Base-by-base conservation (phyloP, 768 basidiomycete genomes). In the Suillus paluster region DNA sequence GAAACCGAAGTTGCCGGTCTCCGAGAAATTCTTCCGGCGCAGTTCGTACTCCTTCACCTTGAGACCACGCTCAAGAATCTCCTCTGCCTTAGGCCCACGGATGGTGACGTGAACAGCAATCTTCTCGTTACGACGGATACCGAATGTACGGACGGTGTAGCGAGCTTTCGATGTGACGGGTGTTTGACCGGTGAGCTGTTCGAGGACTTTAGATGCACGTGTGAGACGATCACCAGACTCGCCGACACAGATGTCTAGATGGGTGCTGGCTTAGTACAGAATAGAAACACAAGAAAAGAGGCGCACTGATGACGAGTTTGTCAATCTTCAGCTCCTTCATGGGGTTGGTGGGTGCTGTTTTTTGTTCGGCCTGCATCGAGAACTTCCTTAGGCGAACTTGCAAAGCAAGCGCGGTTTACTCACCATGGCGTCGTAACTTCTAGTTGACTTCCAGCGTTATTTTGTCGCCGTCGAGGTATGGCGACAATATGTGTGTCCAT, bases 41-140 rank as follows among this genome's bases (percentile, higher is more conserved):
- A 99, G 82, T 83, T 99, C 97, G 85, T 99, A 99, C 82, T 99
- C 97, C 87, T 99, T 99, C 74, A 99, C 97, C 80, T 99, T 99
- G 78, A 99, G 85, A 50, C 95, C 97, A 70, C 97, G 94, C 84
- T 99, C 97, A 70, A 99, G 84, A 76, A 99, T 98, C 79, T 99
- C 97, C 86, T 99, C 97, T 41, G 97, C 97, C 82, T 99, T 99
- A 69, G 97, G 97, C 33, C 97, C 97, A 70, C 97, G 94, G 82
- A 99, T 97, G 76, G 97, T 99, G 72, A 96, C 95, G 80, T 96
- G 95, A 67, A 94, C 93, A 54, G 97, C 97, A 77, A 99, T 99
- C 87, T 99, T 99, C 83, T 99, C 97, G 85, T 99, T 99, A 83
- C 97, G 93, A 78, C 97, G 92, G 86, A 99, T 99, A 74, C 94